Conservation (phyloP, 2,329 filamentous ascomycete species). For the Phoma sp. region DNA sequence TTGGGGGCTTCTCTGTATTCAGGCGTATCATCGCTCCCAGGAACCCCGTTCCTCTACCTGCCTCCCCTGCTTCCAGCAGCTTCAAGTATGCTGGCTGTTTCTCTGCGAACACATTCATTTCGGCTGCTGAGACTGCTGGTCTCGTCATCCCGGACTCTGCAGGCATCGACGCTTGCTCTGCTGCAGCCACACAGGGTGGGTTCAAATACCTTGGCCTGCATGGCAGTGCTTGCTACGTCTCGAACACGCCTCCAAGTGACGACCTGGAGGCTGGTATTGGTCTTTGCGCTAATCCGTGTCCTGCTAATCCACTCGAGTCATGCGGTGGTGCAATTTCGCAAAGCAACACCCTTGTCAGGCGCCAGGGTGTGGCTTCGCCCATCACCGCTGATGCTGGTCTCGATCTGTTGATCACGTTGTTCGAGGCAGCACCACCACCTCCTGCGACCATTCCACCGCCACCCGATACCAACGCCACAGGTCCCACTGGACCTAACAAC, state of each 20-base stretch:
- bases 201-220: neutral
- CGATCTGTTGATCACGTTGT: neutral
- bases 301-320: neutral
- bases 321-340: constrained; percentile 5
- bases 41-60: neutral
- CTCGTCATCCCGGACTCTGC: neutral
- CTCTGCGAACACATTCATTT: constrained; percentile 5
- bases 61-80: neutral
- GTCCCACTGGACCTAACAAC: neutral
- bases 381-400: neutral
- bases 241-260: neutral
- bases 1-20: neutral
- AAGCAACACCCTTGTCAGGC: no score
- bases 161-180: neutral
- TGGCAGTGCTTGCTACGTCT: neutral
- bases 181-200: neutral
- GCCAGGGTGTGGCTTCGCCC: no score
- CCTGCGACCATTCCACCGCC: neutral
- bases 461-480: neutral
- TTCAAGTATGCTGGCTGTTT: constrained; percentile 2
- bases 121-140: neutral
- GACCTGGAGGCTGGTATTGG: constrained; percentile 1
- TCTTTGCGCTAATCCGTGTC: constrained; percentile 1
- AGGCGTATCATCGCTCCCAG: neutral
- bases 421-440: neutral